Conservation (phyloP, 257 asterid genomes). For the Oldenlandia corymbosa region DNA sequence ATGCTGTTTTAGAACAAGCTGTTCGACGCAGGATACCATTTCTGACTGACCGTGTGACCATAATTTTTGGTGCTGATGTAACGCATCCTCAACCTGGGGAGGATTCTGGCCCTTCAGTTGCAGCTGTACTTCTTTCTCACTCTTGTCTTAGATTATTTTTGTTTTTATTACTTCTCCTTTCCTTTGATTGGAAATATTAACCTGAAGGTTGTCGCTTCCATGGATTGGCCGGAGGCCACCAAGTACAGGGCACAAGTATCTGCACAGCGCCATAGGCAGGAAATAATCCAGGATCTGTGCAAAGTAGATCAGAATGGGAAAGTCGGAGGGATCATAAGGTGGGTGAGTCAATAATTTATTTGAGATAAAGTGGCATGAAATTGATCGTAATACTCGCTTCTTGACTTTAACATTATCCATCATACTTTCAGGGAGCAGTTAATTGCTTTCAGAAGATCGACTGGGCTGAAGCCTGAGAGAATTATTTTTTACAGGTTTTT, state of each 20-base stretch:
- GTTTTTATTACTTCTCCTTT: neutral
- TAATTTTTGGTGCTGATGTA: slow-evolving; percentile 87
- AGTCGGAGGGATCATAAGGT: slow-evolving; percentile 72
- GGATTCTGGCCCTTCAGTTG: slow-evolving; percentile 77
- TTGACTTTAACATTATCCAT: neutral
- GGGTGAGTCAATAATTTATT: neutral
- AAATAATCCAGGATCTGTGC: slow-evolving; percentile 66
- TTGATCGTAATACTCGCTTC: neutral
- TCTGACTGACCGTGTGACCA: slow-evolving; percentile 54
- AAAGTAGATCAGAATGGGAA: slow-evolving; percentile 22
- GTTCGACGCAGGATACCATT: slow-evolving; percentile 21
- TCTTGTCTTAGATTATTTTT: neutral
- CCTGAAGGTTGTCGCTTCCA: slow-evolving; percentile 84
- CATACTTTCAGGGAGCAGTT: slow-evolving; percentile 46
- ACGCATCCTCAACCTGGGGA: slow-evolving; percentile 90
- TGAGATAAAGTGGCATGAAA: too few species aligned
- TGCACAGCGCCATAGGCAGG: slow-evolving; percentile 61
- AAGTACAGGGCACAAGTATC: slow-evolving; percentile 72
- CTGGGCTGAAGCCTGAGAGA: slow-evolving; percentile 39
- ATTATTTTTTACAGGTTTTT: slow-evolving; percentile 69
- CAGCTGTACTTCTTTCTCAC: slow-evolving; percentile 46
- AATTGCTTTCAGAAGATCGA: slow-evolving; percentile 37
- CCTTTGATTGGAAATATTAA: neutral
- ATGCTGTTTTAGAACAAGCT: slow-evolving; percentile 46
- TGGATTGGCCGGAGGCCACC: slow-evolving; percentile 88